These are phyloP conservation scores for Coemansia sp. DNA, from an alignment of 192 early-diverging fungal genomes.

Conservation along the genomic window DNA sequence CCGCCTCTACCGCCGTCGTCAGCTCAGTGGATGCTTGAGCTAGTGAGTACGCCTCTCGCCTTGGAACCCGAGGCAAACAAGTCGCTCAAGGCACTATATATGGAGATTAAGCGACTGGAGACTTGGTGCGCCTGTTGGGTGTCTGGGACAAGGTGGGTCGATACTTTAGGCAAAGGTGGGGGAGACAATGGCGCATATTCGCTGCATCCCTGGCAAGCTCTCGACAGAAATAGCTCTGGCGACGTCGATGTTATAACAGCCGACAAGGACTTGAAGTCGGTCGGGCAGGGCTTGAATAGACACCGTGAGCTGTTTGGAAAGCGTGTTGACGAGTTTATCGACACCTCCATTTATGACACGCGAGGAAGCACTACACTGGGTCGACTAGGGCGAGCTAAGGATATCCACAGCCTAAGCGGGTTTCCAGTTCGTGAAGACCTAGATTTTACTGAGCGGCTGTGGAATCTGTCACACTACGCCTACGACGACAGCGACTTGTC, in stretches of 20 bases:
- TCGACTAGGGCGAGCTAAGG: conserved; percentile 6
- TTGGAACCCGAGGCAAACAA: conserved; percentile 32
- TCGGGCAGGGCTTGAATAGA: background rate
- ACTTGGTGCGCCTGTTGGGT: conserved; percentile 43
- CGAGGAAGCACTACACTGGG: conserved; percentile 19
- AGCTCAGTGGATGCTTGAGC: conserved; percentile 54
- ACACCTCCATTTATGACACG: conserved; percentile 33
- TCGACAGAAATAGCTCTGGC: background rate
- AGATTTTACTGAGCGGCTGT: conserved; percentile 55
- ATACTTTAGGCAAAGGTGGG: background rate
- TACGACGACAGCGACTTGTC: conserved; percentile 42
- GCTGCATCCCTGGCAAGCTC: conserved; percentile 24
- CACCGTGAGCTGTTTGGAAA: conserved; percentile 38
- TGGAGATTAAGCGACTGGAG: conserved; percentile 50
- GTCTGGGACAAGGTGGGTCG: conserved; percentile 30
- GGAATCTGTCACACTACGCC: conserved; percentile 42
- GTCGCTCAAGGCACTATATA: conserved; percentile 23
- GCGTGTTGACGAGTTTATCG: conserved; percentile 41
- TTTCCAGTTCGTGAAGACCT: conserved; percentile 39
- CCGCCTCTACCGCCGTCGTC: conserved; percentile 38
- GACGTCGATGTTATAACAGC: background rate
- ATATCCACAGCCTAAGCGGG: conserved; percentile 13
- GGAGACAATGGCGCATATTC: background rate
- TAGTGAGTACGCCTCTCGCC: conserved; percentile 39
- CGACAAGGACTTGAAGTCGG: background rate